Evolutionary conservation across 805 yeast genomes (phyloP).

Genomic region (Cyberlindnera xylosilytica): DNA sequence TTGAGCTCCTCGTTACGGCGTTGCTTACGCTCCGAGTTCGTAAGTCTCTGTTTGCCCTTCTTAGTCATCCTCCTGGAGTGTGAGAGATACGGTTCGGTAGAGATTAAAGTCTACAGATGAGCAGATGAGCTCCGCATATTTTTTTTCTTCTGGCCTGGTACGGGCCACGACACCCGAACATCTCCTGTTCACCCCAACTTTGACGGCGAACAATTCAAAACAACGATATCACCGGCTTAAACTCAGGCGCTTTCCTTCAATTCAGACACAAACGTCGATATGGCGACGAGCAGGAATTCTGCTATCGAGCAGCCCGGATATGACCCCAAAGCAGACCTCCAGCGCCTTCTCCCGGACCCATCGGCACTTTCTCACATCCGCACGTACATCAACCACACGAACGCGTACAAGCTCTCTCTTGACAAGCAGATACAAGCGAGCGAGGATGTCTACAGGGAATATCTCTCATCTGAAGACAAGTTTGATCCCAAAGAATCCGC

Average conservation of each 20-base stretch:
- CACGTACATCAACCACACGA: conserved; percentile 45
- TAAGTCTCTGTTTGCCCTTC: conserved; percentile 27
- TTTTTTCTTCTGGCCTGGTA: no score
- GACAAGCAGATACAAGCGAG: conserved; percentile 41
- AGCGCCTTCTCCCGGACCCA: conserved; percentile 48
- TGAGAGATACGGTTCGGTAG: no score
- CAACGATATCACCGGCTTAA: no score
- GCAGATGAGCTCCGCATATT: no score
- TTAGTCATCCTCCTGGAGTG: conserved; percentile 34
- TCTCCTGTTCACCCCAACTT: no score
- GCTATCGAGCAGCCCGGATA: no score
- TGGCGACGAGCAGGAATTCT: no score
- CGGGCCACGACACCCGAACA: no score
- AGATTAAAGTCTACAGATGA: no score
- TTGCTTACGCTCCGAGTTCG: conserved; percentile 36
- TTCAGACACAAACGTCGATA: no score
- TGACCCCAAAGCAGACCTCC: conserved; percentile 52
- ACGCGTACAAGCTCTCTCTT: conserved; percentile 47
- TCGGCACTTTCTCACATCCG: conserved; percentile 50
- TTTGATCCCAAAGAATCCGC: conserved; percentile 18
- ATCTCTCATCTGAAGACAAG: conserved; percentile 7
- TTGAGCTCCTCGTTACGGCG: conserved; percentile 35
- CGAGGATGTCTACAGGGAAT: conserved; percentile 19
- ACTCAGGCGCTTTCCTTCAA: no score
- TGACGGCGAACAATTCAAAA: no score